Conservation (phyloP, 306 rosid species). For the Lathyrus sativus region DNA sequence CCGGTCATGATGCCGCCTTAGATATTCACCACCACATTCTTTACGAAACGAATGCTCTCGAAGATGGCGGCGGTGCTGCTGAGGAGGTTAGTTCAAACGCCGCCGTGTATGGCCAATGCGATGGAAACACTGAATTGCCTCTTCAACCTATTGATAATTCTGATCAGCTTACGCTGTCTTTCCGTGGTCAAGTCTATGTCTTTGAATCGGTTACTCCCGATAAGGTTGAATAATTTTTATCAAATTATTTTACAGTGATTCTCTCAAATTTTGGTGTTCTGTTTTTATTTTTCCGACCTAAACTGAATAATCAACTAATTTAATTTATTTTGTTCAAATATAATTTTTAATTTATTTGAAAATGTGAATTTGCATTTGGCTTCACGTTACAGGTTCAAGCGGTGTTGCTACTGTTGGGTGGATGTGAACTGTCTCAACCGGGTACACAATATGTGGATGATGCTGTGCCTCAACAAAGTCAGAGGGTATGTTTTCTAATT, state of each 20-base stretch:
- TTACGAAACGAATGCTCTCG: conserved; percentile 56
- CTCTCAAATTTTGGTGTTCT: no score
- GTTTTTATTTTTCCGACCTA: background rate
- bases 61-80: conserved; percentile 51
- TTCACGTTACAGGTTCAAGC: conserved; percentile 71
- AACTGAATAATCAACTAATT: conserved; percentile 14
- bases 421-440: conserved; percentile 64
- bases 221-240: conserved; percentile 46
- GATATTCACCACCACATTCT: conserved; percentile 61
- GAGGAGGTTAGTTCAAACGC: conserved; percentile 16
- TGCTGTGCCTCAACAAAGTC: conserved; percentile 59
- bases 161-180: conserved; percentile 87
- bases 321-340: background rate
- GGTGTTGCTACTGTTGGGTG: conserved; percentile 80
- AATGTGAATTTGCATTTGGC: conserved; percentile 15
- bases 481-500: conserved; percentile 61
- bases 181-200: conserved; percentile 91
- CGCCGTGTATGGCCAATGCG: conserved; percentile 45
- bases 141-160: conserved; percentile 44
- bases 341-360: background rate
- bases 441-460: conserved; percentile 51
- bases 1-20: conserved; percentile 43
- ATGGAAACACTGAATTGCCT: conserved; percentile 40
- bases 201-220: conserved; percentile 88
- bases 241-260: background rate